Percentiles rank a stretch among this genome's conserved stretches.
Conservation (phyloP, 352 stramenopile genomes). For the Phytophthora meadii region DNA sequence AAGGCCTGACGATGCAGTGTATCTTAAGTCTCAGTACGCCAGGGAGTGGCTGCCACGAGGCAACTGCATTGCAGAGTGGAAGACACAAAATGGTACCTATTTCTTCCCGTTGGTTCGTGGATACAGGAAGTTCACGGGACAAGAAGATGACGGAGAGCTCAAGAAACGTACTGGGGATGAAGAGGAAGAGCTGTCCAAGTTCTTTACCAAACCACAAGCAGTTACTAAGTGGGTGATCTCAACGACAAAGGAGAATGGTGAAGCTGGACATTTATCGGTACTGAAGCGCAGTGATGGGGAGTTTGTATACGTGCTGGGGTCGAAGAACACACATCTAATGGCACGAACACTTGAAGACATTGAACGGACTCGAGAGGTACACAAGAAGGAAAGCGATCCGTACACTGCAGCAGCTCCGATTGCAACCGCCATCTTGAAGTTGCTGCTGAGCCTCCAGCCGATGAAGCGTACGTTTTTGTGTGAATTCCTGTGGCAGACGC, state of each 20-base stretch:
- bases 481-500: conserved; percentile 82
- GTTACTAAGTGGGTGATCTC: conserved; percentile 64
- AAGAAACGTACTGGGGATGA: conserved; percentile 28
- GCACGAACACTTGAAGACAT: conserved; percentile 60
- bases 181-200: conserved; percentile 67
- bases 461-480: conserved; percentile 58
- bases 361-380: conserved; percentile 30
- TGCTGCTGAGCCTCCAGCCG: conserved; percentile 43
- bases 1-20: conserved; percentile 77
- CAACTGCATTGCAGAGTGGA: conserved; percentile 76
- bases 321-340: conserved; percentile 85
- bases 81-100: conserved; percentile 6
- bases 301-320: conserved; percentile 78
- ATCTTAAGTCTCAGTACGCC: conserved; percentile 68
- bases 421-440: conserved; percentile 48
- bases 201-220: conserved; percentile 70
- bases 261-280: conserved; percentile 75
- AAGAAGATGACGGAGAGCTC: conserved; percentile 79
- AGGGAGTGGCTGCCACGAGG: conserved; percentile 73
- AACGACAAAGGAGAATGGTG: conserved; percentile 84
- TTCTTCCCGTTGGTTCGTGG: conserved; percentile 72
- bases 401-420: conserved; percentile 65
- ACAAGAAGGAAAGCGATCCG: conserved; percentile 39
- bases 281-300: conserved; percentile 69
- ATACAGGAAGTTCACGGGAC: conserved; percentile 84